Evolutionary conservation across 768 basidiomycete genomes (phyloP).

Genomic region (Naganishia kalamii): DNA sequence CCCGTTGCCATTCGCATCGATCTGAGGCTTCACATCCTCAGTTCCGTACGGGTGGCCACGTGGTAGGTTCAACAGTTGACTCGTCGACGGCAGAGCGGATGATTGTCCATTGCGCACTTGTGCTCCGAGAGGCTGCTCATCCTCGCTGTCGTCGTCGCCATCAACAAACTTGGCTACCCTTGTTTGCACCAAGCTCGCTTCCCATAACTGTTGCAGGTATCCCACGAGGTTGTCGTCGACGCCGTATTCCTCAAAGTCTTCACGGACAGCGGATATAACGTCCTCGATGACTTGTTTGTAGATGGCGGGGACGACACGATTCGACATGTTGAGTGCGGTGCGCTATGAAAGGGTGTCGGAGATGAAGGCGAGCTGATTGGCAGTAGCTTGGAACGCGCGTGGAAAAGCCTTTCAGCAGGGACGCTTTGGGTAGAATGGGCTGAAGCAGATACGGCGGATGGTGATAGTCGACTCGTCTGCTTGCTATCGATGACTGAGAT

Average conservation of each 20-base stretch:
- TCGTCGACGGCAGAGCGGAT: not conserved
- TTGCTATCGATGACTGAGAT: too few species aligned
- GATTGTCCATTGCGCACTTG: not conserved
- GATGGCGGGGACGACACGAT: slow-evolving; percentile 54
- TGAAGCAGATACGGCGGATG: too few species aligned
- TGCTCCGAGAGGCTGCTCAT: slow-evolving; percentile 11
- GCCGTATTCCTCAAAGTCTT: slow-evolving; percentile 95
- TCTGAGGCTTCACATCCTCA: slow-evolving; percentile 31
- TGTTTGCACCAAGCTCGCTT: slow-evolving; percentile 84
- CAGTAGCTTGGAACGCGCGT: too few species aligned
- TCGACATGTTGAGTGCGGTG: not conserved
- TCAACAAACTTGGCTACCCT: slow-evolving; percentile 74
- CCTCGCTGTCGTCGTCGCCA: slow-evolving; percentile 49
- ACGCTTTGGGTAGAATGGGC: too few species aligned
- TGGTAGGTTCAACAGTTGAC: not conserved
- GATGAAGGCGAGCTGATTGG: not conserved
- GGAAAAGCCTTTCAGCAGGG: too few species aligned
- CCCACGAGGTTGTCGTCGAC: slow-evolving; percentile 51
- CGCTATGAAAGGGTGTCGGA: not conserved
- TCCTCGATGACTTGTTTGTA: slow-evolving; percentile 96
- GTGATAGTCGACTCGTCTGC: too few species aligned
- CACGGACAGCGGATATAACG: slow-evolving; percentile 76
- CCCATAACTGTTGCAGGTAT: slow-evolving; percentile 71
- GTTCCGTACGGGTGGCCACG: not conserved
- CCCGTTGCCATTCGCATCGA: slow-evolving; percentile 20